Evolutionary conservation across 371 early-diverging fungal genomes (phyloP).

Genomic region (Rhizopus arrhizus): DNA sequence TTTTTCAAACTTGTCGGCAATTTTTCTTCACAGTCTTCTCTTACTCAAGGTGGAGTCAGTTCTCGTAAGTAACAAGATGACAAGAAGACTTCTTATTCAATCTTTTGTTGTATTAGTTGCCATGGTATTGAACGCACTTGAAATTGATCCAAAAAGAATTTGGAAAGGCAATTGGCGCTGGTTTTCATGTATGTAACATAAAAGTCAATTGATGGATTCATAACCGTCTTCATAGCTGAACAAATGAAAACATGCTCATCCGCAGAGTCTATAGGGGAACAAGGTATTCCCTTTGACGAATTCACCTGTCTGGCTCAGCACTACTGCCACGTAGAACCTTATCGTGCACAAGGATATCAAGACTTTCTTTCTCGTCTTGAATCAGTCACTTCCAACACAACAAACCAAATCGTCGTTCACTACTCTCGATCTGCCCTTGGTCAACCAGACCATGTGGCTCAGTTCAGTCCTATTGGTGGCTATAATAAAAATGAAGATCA

Average conservation of each 20-base stretch:
- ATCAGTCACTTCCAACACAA: constrained; percentile 61
- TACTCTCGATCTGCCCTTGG: constrained; percentile 74
- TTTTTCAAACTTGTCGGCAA: constrained; percentile 86
- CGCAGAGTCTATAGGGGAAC: constrained; percentile 66
- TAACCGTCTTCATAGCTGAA: constrained; percentile 58
- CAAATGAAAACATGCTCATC: constrained; percentile 81
- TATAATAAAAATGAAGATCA: constrained; percentile 63
- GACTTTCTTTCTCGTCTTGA: constrained; percentile 75
- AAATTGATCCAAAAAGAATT: constrained; percentile 83
- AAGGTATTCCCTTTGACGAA: constrained; percentile 86
- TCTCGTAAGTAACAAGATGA: constrained; percentile 51
- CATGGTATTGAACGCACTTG: constrained; percentile 91
- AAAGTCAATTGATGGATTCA: not conserved
- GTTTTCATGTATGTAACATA: constrained; percentile 43
- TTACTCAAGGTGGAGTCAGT: constrained; percentile 53
- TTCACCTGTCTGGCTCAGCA: constrained; percentile 82
- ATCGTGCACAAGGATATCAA: constrained; percentile 65
- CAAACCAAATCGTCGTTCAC: constrained; percentile 82
- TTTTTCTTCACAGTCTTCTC: constrained; percentile 85
- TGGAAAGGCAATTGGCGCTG: constrained; percentile 97
- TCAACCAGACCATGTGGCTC: constrained; percentile 71
- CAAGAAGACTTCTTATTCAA: not conserved
- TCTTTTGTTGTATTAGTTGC: constrained; percentile 51
- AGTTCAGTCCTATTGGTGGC: constrained; percentile 68
- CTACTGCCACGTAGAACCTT: constrained; percentile 74